phyloP scores from a whole-genome alignment of 768 basidiomycete species.

The Lactarius hatsudake region DNA sequence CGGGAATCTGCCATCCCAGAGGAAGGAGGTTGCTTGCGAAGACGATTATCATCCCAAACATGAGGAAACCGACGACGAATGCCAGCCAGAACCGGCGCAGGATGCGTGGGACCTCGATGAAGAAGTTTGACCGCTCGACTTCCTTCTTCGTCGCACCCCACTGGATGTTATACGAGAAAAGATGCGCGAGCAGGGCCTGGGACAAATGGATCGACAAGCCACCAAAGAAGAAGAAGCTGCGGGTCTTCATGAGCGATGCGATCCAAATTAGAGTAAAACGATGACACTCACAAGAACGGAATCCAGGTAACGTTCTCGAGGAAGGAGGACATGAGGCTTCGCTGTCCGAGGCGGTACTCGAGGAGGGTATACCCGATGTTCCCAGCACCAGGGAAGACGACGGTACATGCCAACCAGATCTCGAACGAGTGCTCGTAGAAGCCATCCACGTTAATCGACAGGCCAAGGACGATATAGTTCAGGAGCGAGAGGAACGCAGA shows the following conservation, averaged over 20 bases:
- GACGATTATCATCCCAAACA: constrained; percentile 55
- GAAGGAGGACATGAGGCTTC: constrained; percentile 47
- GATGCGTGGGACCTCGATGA: constrained; percentile 85
- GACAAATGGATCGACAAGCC: constrained; percentile 55
- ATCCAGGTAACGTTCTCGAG: constrained; percentile 64
- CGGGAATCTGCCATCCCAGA: constrained; percentile 59
- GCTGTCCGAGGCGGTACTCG: constrained; percentile 64
- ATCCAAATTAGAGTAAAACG: constrained; percentile 11
- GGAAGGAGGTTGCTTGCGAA: constrained; percentile 57
- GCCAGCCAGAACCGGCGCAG: constrained; percentile 73
- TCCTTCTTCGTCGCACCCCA: constrained; percentile 73
- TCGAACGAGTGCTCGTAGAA: constrained; percentile 72
- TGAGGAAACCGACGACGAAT: constrained; percentile 51
- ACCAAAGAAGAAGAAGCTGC: constrained; percentile 54
- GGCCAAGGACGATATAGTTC: constrained; percentile 70
- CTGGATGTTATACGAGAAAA: constrained; percentile 56
- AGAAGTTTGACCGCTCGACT: constrained; percentile 87
- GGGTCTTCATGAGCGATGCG: constrained; percentile 1
- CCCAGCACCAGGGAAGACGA: constrained; percentile 66
- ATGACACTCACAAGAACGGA: constrained; percentile 68
- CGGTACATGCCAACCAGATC: constrained; percentile 69
- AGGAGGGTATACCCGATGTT: constrained; percentile 66
- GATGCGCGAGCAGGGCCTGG: constrained; percentile 51
- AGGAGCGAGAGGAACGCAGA: constrained; percentile 58
- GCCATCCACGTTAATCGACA: constrained; percentile 58